Evolutionary conservation across 140 eudicot species (phyloP).

Genomic region (Bidens hawaiensis): DNA sequence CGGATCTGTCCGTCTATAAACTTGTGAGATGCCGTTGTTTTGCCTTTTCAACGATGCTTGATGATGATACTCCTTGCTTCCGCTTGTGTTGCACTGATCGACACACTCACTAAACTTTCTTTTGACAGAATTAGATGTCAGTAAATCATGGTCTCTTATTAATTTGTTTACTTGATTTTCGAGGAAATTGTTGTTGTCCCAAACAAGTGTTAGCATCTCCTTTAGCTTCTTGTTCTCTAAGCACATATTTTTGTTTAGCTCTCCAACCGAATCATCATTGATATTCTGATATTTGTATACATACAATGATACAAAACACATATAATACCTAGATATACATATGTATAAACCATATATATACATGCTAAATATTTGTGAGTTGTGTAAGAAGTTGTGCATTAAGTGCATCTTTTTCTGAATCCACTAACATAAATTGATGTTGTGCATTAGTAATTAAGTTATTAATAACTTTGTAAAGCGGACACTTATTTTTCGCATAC

Average conservation of each 20-base stretch:
- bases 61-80: constrained; percentile 37
- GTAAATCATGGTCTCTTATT: constrained; percentile 16
- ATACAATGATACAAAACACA: constrained; percentile 2
- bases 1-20: constrained; percentile 23
- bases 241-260: constrained; percentile 43
- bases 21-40: constrained; percentile 17
- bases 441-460: background rate
- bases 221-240: constrained; percentile 73
- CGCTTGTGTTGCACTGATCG: constrained; percentile 23
- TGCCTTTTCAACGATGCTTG: constrained; percentile 4
- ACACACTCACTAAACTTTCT: constrained; percentile 28
- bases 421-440: background rate
- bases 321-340: background rate
- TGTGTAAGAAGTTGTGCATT: background rate
- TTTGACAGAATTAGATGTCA: constrained; percentile 29
- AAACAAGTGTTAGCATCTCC: constrained; percentile 51
- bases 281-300: background rate
- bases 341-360: background rate
- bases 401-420: background rate
- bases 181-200: constrained; percentile 46
- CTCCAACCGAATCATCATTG: constrained; percentile 28
- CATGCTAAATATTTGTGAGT: background rate
- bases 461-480: background rate
- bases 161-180: constrained; percentile 35
- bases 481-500: background rate